Evolutionary conservation across 2,329 filamentous ascomycete genomes (phyloP), one percentile per base, ranked within the genome.

Genomic region (Aspergillus cejpii): DNA sequence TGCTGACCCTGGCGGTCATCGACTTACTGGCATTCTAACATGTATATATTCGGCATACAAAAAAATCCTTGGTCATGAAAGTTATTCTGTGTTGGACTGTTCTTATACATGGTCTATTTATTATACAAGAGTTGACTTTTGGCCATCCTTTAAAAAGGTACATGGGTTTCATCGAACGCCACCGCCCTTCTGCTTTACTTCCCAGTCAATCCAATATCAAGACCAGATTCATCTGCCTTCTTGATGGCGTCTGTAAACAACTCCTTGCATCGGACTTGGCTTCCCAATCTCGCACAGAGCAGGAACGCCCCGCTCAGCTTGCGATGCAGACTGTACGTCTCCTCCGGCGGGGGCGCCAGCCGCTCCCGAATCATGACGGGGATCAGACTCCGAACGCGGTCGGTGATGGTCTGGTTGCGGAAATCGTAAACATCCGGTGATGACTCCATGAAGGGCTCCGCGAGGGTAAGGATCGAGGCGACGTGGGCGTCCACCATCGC

Each of bases 261-360:
- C 47, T 85, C 81, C 51, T 84, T 80, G 57, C 91, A 96, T 45
- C 75, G 74, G 2, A 98, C 90, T 52, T 80, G 77, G 64, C 88
- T 95, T 2, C 87, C 89, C 48, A 98, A 65, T 53, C 82, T 79
- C 0, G 92, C 90, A 66, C 92, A 98, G 14, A 98, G 74, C 59
- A 98, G 68, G 63, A 98, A 98, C 0, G 92, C 94, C 0, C 92
- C 92, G 64, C 89, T 95, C 43, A 98, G 71, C 72, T 98, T 98
- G 49, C 92, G 80, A 68, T 98, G 92, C 59, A 98, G 69, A 63
- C 85, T 91, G 63, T 98, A 98, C 41, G 92, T 98, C 74, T 98
- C 92, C 70, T 98, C 94, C 0, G 92, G 92, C 19, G 94, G 92
- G 19, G 92, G 91, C 12, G 87, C 81, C 15, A 98, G 71, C 27